These are phyloP conservation scores for Cyclanthera cordifolia DNA, from an alignment of 306 rosid genomes.

Conservation along the genomic window DNA sequence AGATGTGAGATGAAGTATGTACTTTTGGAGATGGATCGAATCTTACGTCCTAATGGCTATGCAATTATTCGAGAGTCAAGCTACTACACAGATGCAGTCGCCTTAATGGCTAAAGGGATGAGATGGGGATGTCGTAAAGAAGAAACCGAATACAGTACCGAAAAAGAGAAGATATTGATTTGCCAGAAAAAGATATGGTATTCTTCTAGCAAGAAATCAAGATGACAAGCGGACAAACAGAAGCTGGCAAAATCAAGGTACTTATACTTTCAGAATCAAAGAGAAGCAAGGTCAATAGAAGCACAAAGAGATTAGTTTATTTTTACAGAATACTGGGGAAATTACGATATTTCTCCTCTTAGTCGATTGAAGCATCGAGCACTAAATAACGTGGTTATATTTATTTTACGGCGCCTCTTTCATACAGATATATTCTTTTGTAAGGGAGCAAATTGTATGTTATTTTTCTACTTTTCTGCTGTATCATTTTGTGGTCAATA, in stretches of 20 bases:
- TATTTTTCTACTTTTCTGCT: constrained; percentile 3
- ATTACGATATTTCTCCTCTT: constrained; percentile 17
- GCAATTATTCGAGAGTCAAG: constrained; percentile 66
- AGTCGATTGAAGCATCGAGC: constrained; percentile 30
- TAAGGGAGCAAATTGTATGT: constrained; percentile 33
- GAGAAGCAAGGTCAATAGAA: constrained; percentile 35
- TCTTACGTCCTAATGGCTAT: constrained; percentile 62
- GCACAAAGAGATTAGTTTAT: constrained; percentile 43
- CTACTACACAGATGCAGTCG: constrained; percentile 65
- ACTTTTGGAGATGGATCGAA: constrained; percentile 89
- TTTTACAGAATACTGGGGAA: constrained; percentile 15
- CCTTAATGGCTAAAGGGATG: constrained; percentile 55
- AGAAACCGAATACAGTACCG: constrained; percentile 49
- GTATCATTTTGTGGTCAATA: constrained; percentile 8
- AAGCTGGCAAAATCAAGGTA: constrained; percentile 5
- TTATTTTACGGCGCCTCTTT: constrained; percentile 29
- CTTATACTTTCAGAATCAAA: constrained; percentile 14
- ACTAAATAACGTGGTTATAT: constrained; percentile 56
- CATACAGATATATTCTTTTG: constrained; percentile 50
- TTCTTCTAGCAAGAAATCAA: constrained; percentile 42
- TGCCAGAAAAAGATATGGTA: constrained; percentile 94
- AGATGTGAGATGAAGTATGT: constrained; percentile 90
- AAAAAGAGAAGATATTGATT: constrained; percentile 71
- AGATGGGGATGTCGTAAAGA: constrained; percentile 76
- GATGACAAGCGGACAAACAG: constrained; percentile 26